Conservation (phyloP, 805 yeast species). For the Jamesozyma jinghongensis region DNA sequence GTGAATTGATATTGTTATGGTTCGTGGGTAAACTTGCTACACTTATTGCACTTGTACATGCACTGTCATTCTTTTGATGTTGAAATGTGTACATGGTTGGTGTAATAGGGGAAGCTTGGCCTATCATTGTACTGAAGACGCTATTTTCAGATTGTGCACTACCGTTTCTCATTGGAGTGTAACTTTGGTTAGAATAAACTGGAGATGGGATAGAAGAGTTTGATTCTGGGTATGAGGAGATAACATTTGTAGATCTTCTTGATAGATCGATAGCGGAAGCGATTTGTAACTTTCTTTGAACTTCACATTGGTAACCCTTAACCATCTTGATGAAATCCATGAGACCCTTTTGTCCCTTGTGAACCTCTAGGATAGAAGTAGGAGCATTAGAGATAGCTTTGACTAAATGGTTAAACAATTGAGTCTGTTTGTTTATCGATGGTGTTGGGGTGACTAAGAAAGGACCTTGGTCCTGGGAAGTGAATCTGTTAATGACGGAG, state of each 20-base stretch:
- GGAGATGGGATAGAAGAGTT: conserved; percentile 24
- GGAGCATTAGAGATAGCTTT: conserved; percentile 21
- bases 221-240: conserved; percentile 3
- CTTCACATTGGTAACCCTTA: conserved; percentile 14
- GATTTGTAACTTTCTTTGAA: conserved; percentile 21
- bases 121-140: conserved; percentile 20
- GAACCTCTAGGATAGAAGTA: conserved; percentile 16
- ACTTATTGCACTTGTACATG: conserved; percentile 24
- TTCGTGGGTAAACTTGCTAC: conserved; percentile 20
- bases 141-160: conserved; percentile 28
- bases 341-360: conserved; percentile 20
- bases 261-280: conserved; percentile 21
- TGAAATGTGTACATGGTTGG: conserved; percentile 27
- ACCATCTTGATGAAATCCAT: conserved; percentile 17
- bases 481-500: conserved; percentile 24
- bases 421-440: conserved; percentile 15
- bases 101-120: conserved; percentile 28
- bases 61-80: conserved; percentile 20
- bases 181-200: conserved; percentile 21
- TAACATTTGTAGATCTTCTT: conserved; percentile 11
- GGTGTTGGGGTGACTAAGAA: conserved; percentile 22
- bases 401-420: conserved; percentile 19
- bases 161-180: conserved; percentile 28
- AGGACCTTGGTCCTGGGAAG: conserved; percentile 26
- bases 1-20: conserved; percentile 7